These are phyloP conservation scores for Phytophthora litchii DNA, from an alignment of 352 stramenopile species.

Conservation along the genomic window DNA sequence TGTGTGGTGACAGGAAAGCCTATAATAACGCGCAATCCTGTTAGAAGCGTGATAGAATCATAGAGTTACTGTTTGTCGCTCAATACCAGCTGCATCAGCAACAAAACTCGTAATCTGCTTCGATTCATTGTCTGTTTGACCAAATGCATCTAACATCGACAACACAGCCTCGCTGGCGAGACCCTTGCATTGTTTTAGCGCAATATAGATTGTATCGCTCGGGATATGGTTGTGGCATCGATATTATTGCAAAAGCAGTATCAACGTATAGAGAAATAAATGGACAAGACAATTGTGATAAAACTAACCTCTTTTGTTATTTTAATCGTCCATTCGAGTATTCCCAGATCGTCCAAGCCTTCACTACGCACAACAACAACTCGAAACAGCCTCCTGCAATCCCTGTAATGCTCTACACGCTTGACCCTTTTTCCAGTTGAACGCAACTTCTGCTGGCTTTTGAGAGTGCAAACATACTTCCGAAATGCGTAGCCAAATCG, in stretches of 20 bases:
- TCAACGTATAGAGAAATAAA: no score
- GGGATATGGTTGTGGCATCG: slow-evolving; percentile 2
- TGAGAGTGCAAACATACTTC: slow-evolving; percentile 4
- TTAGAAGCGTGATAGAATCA: background rate
- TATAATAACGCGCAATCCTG: background rate
- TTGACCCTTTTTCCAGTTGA: slow-evolving; percentile 1
- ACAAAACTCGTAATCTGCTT: slow-evolving; percentile 5
- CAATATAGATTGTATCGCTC: slow-evolving; percentile 1
- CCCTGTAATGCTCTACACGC: background rate
- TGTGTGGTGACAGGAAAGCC: background rate
- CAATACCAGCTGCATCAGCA: background rate
- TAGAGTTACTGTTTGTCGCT: background rate
- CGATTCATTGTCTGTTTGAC: slow-evolving; percentile 4
- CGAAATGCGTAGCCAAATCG: slow-evolving; percentile 2
- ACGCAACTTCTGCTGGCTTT: background rate
- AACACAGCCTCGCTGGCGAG: background rate
- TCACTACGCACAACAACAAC: background rate
- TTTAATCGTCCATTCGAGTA: background rate
- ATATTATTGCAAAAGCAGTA: background rate
- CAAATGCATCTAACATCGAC: slow-evolving; percentile 1
- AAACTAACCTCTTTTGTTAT: slow-evolving; percentile 5
- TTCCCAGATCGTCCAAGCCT: background rate
- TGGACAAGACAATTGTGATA: no score
- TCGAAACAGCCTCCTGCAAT: background rate
- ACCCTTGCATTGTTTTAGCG: background rate